phyloP scores from a whole-genome alignment of 306 rosid species.

The Vigna nakashimae region DNA sequence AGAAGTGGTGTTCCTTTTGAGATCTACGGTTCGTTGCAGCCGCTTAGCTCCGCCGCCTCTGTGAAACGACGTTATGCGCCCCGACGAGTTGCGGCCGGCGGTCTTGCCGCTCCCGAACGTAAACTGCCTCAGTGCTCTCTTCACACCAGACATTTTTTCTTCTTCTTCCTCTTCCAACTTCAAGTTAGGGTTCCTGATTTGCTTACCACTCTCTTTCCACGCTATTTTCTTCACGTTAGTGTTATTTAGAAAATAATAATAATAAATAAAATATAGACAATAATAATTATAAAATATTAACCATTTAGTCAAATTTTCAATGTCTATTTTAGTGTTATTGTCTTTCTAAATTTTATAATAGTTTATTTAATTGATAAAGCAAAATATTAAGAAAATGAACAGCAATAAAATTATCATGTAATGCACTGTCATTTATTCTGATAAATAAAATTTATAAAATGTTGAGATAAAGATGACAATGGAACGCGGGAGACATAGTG shows the following conservation, averaged over 20 bases:
- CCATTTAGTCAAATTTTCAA: too few relatives aligned
- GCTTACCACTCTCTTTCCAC: neutral
- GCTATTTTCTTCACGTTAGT: neutral
- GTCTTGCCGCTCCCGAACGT: conserved; percentile 46
- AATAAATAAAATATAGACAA: neutral
- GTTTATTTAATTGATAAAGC: too few relatives aligned
- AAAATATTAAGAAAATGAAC: too few relatives aligned
- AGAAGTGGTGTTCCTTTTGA: conserved; percentile 51
- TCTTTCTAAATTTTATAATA: too few relatives aligned
- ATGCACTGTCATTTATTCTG: too few relatives aligned
- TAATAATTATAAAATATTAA: neutral
- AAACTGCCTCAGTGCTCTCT: conserved; percentile 49
- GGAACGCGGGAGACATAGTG: neutral
- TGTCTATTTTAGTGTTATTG: too few relatives aligned
- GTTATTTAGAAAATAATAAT: neutral
- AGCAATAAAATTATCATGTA: neutral
- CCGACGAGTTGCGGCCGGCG: conserved; percentile 51
- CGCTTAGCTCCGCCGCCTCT: conserved; percentile 57
- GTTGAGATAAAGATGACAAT: neutral
- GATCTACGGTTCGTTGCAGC: conserved; percentile 53
- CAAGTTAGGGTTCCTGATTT: neutral
- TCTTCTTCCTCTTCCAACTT: conserved; percentile 13
- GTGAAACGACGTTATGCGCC: conserved; percentile 50
- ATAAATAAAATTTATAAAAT: too few relatives aligned
- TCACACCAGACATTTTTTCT: conserved; percentile 39